A percentile compares a stretch with the other conserved stretches of the same genome.
phyloP scores from a whole-genome alignment of 202 grass and related monocot genomes.

The Panicum hallii region DNA sequence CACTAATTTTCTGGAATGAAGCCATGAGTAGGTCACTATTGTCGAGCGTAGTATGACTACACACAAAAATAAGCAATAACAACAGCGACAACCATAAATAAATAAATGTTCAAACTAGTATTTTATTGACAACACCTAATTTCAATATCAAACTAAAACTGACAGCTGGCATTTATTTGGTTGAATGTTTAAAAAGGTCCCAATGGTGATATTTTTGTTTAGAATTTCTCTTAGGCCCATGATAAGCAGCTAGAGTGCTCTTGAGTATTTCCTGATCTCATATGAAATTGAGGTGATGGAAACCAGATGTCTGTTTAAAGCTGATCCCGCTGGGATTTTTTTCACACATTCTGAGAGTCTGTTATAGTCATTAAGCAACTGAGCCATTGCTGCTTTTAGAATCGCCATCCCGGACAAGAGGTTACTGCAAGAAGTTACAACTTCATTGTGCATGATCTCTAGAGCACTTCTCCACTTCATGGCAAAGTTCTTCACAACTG shows the following conservation, averaged over 20 bases:
- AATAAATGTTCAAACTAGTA: conserved; percentile 1
- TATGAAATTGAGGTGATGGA: conserved; percentile 90
- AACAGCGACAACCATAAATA: not conserved
- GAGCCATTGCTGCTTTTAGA: conserved; percentile 83
- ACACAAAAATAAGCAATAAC: not conserved
- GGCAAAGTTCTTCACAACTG: conserved; percentile 78
- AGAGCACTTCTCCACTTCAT: conserved; percentile 75
- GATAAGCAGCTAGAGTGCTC: conserved; percentile 62
- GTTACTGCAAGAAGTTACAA: conserved; percentile 89
- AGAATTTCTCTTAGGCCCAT: not conserved
- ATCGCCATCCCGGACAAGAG: conserved; percentile 86
- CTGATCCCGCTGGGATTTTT: conserved; percentile 63
- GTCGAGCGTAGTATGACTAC: not conserved
- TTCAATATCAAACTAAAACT: not conserved
- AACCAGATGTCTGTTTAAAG: conserved; percentile 77
- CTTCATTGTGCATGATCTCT: conserved; percentile 92
- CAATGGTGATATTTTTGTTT: not conserved
- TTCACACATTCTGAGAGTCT: conserved; percentile 85
- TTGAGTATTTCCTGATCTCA: conserved; percentile 97
- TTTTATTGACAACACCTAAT: not conserved
- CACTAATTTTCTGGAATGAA: not conserved
- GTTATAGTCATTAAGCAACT: conserved; percentile 87
- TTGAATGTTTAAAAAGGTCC: conserved; percentile 1
- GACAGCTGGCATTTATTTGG: conserved; percentile 9
- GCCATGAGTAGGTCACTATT: conserved; percentile 2